Conservation (phyloP, 768 basidiomycete species). For the Suillus cothurnatus region DNA sequence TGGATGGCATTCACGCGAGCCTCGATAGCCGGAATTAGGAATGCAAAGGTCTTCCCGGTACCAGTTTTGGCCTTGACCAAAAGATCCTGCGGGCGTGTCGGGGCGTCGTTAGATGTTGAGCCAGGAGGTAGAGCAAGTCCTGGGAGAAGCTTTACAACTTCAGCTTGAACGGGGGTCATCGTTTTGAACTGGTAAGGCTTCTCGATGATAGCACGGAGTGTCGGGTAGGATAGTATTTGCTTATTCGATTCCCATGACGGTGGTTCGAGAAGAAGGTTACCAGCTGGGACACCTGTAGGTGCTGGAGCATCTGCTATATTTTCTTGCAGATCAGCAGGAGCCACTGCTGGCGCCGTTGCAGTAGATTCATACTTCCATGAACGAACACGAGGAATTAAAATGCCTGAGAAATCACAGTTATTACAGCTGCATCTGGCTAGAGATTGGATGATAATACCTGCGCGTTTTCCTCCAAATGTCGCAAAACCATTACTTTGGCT, state of each 20-base stretch:
- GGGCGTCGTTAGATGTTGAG: conserved; percentile 18
- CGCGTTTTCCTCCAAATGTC: neutral
- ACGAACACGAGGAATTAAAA: neutral
- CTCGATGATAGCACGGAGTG: conserved; percentile 60
- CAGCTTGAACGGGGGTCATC: conserved; percentile 84
- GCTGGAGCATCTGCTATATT: neutral
- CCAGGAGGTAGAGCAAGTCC: conserved; percentile 58
- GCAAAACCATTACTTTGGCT: conserved; percentile 5
- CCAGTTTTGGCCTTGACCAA: conserved; percentile 89
- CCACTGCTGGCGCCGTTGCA: neutral
- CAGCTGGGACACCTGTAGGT: neutral
- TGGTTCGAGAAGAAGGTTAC: neutral
- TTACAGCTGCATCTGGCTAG: too few species aligned
- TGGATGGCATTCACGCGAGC: conserved; percentile 65
- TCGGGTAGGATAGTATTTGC: conserved; percentile 39
- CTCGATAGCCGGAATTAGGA: conserved; percentile 86
- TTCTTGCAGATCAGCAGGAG: neutral
- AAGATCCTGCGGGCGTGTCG: conserved; percentile 55
- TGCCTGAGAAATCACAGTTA: neutral
- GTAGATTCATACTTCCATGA: conserved; percentile 9
- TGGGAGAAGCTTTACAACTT: conserved; percentile 78
- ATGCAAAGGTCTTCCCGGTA: conserved; percentile 87
- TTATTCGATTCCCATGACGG: conserved; percentile 40
- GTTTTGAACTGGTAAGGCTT: conserved; percentile 65
- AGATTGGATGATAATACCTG: neutral